Conservation (phyloP, 306 rosid species). For the Inga oerstediana region DNA sequence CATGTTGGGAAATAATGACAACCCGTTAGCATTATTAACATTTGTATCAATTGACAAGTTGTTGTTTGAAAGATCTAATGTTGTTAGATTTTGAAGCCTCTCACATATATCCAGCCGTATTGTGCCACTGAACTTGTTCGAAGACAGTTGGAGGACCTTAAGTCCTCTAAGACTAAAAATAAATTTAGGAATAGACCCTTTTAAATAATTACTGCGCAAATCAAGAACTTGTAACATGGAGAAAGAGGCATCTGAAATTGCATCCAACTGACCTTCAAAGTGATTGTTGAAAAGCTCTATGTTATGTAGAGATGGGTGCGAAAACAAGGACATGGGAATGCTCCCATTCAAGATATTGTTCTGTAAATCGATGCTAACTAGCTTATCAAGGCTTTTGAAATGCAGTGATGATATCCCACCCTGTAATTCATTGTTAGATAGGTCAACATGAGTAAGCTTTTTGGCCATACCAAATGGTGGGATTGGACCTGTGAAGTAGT, state of each 20-base stretch:
- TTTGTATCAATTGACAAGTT: constrained; percentile 21
- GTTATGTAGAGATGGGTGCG: not conserved
- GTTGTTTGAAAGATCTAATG: constrained; percentile 52
- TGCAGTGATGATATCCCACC: not conserved
- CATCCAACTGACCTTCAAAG: constrained; percentile 8
- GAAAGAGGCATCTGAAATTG: not conserved
- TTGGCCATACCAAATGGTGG: constrained; percentile 26
- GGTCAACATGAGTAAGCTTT: not conserved
- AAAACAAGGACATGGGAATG: constrained; percentile 11
- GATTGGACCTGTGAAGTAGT: not conserved
- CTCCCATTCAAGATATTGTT: not conserved
- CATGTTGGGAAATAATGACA: constrained; percentile 22
- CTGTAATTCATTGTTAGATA: not conserved
- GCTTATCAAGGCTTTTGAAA: not conserved
- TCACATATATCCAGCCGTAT: not conserved
- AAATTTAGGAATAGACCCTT: too few species aligned
- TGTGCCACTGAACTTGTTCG: constrained; percentile 52
- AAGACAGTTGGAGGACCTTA: constrained; percentile 28
- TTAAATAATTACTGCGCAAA: too few species aligned
- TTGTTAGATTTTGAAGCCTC: constrained; percentile 23
- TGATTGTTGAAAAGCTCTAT: not conserved
- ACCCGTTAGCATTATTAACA: accelerated
- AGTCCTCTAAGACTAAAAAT: not conserved
- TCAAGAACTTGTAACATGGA: not conserved
- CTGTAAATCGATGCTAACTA: not conserved